Conservation (phyloP, 257 asterid genomes). For the Paraleonurus japonicus region DNA sequence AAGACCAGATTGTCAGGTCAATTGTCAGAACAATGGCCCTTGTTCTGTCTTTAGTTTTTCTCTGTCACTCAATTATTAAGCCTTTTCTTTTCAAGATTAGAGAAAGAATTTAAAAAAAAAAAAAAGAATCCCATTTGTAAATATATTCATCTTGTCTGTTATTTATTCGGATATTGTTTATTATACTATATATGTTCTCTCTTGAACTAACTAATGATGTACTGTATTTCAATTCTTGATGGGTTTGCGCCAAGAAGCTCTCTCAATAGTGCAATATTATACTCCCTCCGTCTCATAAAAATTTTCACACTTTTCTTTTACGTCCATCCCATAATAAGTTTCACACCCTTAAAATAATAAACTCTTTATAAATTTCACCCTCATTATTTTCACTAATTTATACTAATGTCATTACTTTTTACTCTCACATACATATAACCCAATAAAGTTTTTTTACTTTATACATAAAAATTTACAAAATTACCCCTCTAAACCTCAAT, state of each 20-base stretch:
- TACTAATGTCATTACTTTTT: too few relatives aligned
- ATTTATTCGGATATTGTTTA: background rate
- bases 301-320: too few relatives aligned
- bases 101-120: too few relatives aligned
- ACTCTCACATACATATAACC: too few relatives aligned
- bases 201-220: background rate
- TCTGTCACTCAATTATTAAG: slow-evolving; percentile 25
- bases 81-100: slow-evolving; percentile 23
- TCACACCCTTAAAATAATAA: too few relatives aligned
- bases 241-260: background rate
- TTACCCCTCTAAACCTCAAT: too few relatives aligned
- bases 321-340: too few relatives aligned
- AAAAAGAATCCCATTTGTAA: background rate
- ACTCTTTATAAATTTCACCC: too few relatives aligned
- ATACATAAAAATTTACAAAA: too few relatives aligned
- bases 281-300: too few relatives aligned
- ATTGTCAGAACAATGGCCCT: slow-evolving; percentile 15
- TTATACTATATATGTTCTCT: background rate
- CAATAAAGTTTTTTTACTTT: too few relatives aligned
- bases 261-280: background rate
- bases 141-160: background rate
- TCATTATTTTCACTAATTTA: too few relatives aligned
- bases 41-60: slow-evolving; percentile 21
- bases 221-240: background rate
- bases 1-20: slow-evolving; percentile 21